Evolutionary conservation across 1,284 basidiomycete species (phyloP).

Genomic region (Grifola frondosa): DNA sequence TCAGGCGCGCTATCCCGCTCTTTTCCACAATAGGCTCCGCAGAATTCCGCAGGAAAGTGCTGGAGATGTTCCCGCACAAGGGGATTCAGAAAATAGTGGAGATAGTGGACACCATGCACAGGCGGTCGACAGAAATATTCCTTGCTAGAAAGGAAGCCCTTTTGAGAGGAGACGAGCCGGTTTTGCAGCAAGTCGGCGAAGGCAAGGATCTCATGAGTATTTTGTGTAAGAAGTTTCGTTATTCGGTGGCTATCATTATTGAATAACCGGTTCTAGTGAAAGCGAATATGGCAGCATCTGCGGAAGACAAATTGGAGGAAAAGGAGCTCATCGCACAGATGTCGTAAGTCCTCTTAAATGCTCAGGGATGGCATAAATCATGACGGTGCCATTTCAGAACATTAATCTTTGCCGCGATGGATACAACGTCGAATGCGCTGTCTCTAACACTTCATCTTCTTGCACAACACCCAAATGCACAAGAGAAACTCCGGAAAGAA

Average conservation of each 20-base stretch:
- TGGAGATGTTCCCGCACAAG: conserved; percentile 8
- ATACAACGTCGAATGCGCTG: conserved; percentile 20
- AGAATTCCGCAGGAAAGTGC: conserved; percentile 1
- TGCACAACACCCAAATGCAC: conserved; percentile 9
- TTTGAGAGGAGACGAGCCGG: conserved; percentile 12
- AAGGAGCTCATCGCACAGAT: conserved; percentile 26
- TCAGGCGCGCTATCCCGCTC: conserved; percentile 5
- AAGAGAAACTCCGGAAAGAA: conserved; percentile 16
- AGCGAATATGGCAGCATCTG: conserved; percentile 19
- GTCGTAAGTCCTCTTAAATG: conserved; percentile 13
- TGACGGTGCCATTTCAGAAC: conserved; percentile 25
- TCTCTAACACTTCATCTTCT: conserved; percentile 15
- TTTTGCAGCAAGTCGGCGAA: conserved; percentile 17
- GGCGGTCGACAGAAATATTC: conserved; percentile 15
- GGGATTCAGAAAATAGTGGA: conserved; percentile 9
- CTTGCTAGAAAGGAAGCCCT: conserved; percentile 19
- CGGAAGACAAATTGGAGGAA: conserved; percentile 24
- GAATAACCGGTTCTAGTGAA: conserved; percentile 13
- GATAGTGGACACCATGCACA: conserved; percentile 16
- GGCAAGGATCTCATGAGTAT: conserved; percentile 27
- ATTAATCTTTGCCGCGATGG: conserved; percentile 15
- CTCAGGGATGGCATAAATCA: not conserved
- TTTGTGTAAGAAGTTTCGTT: conserved; percentile 11
- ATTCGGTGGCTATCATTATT: not conserved
- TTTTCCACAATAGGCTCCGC: conserved; percentile 5